Percentiles rank a stretch among this genome's conserved stretches.
These are phyloP conservation scores for Backusella parvicylindrica DNA, from an alignment of 192 early-diverging fungal genomes.

Conservation along the genomic window DNA sequence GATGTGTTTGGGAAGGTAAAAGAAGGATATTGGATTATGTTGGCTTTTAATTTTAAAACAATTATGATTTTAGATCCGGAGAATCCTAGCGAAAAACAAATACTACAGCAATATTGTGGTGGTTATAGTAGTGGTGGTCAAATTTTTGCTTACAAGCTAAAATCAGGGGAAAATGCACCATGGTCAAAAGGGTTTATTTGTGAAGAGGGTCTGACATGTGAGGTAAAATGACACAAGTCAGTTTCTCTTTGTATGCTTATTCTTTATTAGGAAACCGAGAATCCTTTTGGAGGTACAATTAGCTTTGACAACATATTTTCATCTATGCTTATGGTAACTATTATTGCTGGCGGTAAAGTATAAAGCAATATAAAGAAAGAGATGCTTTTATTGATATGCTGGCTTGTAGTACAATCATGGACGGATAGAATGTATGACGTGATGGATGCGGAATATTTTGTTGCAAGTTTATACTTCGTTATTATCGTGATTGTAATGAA, in stretches of 20 bases:
- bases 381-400: neutral
- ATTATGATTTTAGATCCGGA: slow-evolving; percentile 22
- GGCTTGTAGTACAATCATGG: slow-evolving; percentile 49
- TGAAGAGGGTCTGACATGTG: slow-evolving; percentile 38
- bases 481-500: slow-evolving; percentile 57
- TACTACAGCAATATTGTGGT: slow-evolving; percentile 39
- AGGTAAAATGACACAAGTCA: slow-evolving; percentile 20
- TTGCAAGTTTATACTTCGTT: slow-evolving; percentile 53
- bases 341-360: slow-evolving; percentile 47
- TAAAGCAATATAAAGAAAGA: neutral
- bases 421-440: slow-evolving; percentile 57
- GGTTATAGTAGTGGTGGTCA: slow-evolving; percentile 8
- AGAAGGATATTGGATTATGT: neutral
- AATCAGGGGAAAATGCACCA: neutral
- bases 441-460: slow-evolving; percentile 54
- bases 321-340: slow-evolving; percentile 52
- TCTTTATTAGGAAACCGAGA: slow-evolving; percentile 34
- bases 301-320: slow-evolving; percentile 54
- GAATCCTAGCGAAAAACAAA: slow-evolving; percentile 8
- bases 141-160: neutral
- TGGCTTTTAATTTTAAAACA: neutral
- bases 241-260: neutral
- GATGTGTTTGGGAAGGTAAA: slow-evolving; percentile 44
- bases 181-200: slow-evolving; percentile 55
- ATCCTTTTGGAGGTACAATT: slow-evolving; percentile 37